phyloP scores from a whole-genome alignment of 1,284 basidiomycete species.

The Hemileia vastatrix region DNA sequence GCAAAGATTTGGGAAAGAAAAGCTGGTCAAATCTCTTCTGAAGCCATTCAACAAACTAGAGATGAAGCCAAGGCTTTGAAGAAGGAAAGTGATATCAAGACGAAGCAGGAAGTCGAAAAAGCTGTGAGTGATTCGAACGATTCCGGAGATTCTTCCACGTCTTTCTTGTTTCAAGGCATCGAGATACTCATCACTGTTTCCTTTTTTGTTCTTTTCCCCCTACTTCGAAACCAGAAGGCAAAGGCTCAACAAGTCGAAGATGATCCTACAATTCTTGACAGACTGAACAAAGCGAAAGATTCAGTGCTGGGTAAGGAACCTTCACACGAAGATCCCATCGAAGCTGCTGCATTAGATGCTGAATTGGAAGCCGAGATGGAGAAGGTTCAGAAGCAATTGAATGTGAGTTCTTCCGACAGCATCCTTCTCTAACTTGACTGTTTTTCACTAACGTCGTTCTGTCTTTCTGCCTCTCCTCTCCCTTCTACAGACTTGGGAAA shows the following conservation, averaged over 20 bases:
- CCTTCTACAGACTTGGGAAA: too few relatives aligned
- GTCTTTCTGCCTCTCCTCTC: too few relatives aligned
- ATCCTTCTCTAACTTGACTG: too few relatives aligned
- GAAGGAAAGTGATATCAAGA: conserved; percentile 17
- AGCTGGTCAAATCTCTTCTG: conserved; percentile 17
- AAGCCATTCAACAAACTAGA: conserved; percentile 23
- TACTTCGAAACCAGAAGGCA: conserved; percentile 12
- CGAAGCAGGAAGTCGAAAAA: conserved; percentile 27
- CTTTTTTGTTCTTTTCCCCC: background rate
- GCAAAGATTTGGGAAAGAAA: conserved; percentile 33
- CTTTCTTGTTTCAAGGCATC: background rate
- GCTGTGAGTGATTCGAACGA: conserved; percentile 26
- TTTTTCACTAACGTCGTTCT: too few relatives aligned
- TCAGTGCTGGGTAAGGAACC: conserved; percentile 26
- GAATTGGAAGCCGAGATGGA: conserved; percentile 34
- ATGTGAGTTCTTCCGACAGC: conserved; percentile 19
- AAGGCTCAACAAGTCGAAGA: conserved; percentile 23
- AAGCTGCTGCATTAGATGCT: conserved; percentile 32
- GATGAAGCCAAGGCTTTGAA: conserved; percentile 3
- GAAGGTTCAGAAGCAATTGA: conserved; percentile 32
- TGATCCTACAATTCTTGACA: conserved; percentile 31
- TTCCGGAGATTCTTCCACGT: background rate
- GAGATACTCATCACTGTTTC: too few relatives aligned
- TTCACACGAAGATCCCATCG: conserved; percentile 27
- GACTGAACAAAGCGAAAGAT: conserved; percentile 31